Evolutionary conservation across 352 stramenopile species (phyloP), one percentile per base, ranked within the genome.

Genomic region (Elongisporangium senticosum): DNA sequence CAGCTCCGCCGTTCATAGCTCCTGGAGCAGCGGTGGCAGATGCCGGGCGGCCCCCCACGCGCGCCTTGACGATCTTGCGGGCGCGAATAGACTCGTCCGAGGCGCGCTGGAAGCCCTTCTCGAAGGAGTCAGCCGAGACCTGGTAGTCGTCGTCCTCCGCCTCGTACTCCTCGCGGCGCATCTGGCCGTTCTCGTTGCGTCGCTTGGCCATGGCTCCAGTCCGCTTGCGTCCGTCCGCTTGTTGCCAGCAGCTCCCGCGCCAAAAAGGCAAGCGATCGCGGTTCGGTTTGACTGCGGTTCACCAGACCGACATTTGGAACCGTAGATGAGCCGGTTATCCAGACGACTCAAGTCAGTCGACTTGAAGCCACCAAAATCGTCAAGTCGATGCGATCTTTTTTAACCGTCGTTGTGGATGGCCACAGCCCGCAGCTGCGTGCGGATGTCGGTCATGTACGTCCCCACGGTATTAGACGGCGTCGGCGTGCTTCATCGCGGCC

Each of bases 91-190:
- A 69, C 10, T 80, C 74, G 1, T 93, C 77, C 19, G 75, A 77
- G n/a, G 84, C 86, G 39, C 84, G 80, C 51, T 83, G 63, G 65
- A 93, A 91, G 40, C 86, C 80, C 28, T 72, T 79, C 40, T 83
- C 77, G 53, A 74, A 81, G 7, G 75, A 75, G 56, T 82, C 68
- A 40, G 63, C 62, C 40, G 58, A 61, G 24, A 74, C 62, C n/a
- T 67, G 69, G 20, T 78, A 60, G 49, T 49, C 53, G 48, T 40
- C 55, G 55, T 86, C 73, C 11, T 65, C 64, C 8, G 78, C 79
- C 54, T 93, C 86, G 71, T 89, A 93, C 39, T 95, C 83, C 63
- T 95, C 86, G 33, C 84, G 83, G 63, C 86, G 82, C 74, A 93
- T 87, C 69, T 95, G 86, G 7, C 78, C 81, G 61, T 89, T 89